These are phyloP conservation scores for Didymella segeticola DNA, from an alignment of 2,329 filamentous ascomycete genomes.

Conservation along the genomic window DNA sequence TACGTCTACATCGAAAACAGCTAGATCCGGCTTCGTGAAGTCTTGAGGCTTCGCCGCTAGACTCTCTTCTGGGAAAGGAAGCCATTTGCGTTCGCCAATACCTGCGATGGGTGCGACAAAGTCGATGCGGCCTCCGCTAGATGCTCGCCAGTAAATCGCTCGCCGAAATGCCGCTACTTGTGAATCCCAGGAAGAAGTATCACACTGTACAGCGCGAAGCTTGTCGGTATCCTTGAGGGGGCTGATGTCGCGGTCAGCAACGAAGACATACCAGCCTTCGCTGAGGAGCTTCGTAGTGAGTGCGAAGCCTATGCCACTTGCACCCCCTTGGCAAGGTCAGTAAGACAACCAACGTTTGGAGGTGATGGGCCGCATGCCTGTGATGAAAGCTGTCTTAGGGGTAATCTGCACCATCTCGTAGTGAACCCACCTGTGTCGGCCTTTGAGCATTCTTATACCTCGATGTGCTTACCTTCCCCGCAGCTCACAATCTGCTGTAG, in stretches of 20 bases:
- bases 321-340: slow-evolving; percentile 20
- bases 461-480: not conserved
- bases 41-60: slow-evolving; percentile 12
- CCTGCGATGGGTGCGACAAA: slow-evolving; percentile 52
- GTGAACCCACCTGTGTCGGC: too few species aligned
- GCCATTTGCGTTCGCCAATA: slow-evolving; percentile 50
- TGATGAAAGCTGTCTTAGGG: slow-evolving; percentile 5
- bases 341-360: too few species aligned
- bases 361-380: not conserved
- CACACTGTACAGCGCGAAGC: slow-evolving; percentile 35
- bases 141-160: slow-evolving; percentile 32
- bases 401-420: not conserved
- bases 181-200: slow-evolving; percentile 48
- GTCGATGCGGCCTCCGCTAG: slow-evolving; percentile 48
- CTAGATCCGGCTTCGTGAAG: slow-evolving; percentile 51
- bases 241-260: slow-evolving; percentile 50
- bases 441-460: not conserved
- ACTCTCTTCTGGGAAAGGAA: slow-evolving; percentile 32
- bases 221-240: slow-evolving; percentile 23
- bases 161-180: slow-evolving; percentile 48
- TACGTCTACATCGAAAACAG: slow-evolving; percentile 50
- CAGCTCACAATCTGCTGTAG: not conserved
- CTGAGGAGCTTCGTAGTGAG: slow-evolving; percentile 39
- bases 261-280: slow-evolving; percentile 56
- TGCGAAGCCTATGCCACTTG: slow-evolving; percentile 46